Base-by-base conservation (phyloP, 2,329 filamentous ascomycete genomes). In the Chrysoporthe austroafricana region DNA sequence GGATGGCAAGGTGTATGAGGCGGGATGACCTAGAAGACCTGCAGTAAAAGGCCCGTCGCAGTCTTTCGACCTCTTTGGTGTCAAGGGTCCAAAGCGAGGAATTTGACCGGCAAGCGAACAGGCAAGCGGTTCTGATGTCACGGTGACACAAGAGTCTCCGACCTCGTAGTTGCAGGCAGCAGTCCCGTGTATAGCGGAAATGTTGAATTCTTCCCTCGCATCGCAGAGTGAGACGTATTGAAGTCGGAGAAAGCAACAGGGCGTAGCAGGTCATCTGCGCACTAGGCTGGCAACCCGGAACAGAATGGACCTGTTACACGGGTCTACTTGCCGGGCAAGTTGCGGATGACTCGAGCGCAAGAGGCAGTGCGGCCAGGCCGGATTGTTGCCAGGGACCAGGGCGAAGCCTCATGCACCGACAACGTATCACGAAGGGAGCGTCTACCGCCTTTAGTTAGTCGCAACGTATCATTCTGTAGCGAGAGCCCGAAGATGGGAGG, bases 371-470 rank as follows among this genome's bases (percentile, higher is more conserved):
- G 44, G 62, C 50, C 21, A 57, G 59, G 58, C 65, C 52, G 63
- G 56, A 43, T 48, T 58, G 36, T n/a, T 42, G 64, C 58, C 26
- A 16, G 39, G 16, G 42, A 60, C 39, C 48, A 44, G 59, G 64
- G 48, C 46, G 34, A 67, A n/a, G 50, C 58, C 44, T 62, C 48
- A 62, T 52, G 50, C 48, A 62, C 43, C 50, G 42, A 42, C 43
- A 48, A 39, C 34, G 65, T 69, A 43, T 48, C 59, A 67, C 65
- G 8, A 34, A 21, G n/a, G 62, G 48, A 48, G 43, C 34, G 62
- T 62, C 64, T 69, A 54, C 64, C 43, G 65, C 59, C 59, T 59
- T 58, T 42, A 36, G 42, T 62, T 56, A 59, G 44, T 69, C n/a
- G 58, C 65, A 67, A 60, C 62, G 68, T 65, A 18, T 59, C 62